These are phyloP conservation scores for Scytalidium sp. DNA, from an alignment of 2,329 filamentous ascomycete species.

Conservation along the genomic window DNA sequence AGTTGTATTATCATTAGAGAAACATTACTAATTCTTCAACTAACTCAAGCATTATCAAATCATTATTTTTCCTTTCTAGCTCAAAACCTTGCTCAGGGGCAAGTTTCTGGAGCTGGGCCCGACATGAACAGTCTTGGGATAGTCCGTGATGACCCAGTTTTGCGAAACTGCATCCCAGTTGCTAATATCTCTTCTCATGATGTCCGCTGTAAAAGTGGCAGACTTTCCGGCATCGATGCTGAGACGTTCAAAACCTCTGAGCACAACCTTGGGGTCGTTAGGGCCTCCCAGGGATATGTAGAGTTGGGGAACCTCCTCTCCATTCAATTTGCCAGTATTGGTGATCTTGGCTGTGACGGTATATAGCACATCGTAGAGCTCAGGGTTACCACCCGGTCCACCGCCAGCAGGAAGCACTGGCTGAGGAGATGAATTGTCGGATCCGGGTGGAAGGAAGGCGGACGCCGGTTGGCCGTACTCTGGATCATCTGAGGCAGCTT, in stretches of 20 bases:
- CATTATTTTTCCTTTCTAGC: not conserved
- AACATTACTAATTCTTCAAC: too few relatives aligned
- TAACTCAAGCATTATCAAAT: too few relatives aligned
- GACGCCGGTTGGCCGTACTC: constrained; percentile 22
- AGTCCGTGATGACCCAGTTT: constrained; percentile 65
- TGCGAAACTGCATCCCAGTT: constrained; percentile 81
- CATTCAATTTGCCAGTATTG: constrained; percentile 50
- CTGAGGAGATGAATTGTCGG: constrained; percentile 43
- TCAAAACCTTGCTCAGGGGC: constrained; percentile 19
- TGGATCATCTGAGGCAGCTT: constrained; percentile 47
- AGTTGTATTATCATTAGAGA: too few relatives aligned
- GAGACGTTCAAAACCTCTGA: constrained; percentile 81
- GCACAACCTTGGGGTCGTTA: constrained; percentile 61
- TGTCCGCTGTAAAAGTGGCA: constrained; percentile 60
- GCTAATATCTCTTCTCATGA: constrained; percentile 79
- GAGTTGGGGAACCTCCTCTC: constrained; percentile 57
- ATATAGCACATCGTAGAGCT: constrained; percentile 53
- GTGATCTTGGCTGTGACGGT: constrained; percentile 49
- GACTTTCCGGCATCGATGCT: constrained; percentile 67
- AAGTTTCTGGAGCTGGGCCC: constrained; percentile 28
- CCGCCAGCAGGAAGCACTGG: constrained; percentile 45
- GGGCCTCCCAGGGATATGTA: constrained; percentile 80
- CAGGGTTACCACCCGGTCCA: constrained; percentile 50
- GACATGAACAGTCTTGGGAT: constrained; percentile 28
- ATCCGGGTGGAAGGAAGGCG: constrained; percentile 38